These are phyloP conservation scores for Wickerhamia fluorescens DNA, from an alignment of 805 yeast species.

Conservation along the genomic window DNA sequence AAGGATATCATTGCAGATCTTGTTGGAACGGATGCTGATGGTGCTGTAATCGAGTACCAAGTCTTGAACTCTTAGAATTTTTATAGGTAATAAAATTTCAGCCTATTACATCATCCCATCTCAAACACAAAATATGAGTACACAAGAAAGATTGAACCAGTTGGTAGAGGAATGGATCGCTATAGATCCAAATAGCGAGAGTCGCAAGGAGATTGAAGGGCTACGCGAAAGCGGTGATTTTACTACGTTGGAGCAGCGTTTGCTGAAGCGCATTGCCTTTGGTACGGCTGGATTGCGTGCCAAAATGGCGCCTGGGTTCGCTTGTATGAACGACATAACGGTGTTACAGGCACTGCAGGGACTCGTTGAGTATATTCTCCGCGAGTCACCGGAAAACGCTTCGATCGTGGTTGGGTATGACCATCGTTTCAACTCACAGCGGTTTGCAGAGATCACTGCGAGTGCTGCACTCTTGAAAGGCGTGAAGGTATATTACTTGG, in stretches of 20 bases:
- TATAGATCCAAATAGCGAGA: slow-evolving; percentile 32
- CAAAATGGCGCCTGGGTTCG: slow-evolving; percentile 85
- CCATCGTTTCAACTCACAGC: slow-evolving; percentile 73
- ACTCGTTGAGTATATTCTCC: slow-evolving; percentile 43
- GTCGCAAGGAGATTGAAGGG: slow-evolving; percentile 48
- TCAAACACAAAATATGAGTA: too few species aligned
- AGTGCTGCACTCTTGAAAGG: slow-evolving; percentile 65
- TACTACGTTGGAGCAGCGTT: slow-evolving; percentile 42
- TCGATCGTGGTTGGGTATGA: slow-evolving; percentile 83
- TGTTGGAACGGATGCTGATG: too few species aligned
- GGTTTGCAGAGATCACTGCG: slow-evolving; percentile 76
- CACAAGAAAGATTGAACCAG: too few species aligned
- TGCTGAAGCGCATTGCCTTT: slow-evolving; percentile 61
- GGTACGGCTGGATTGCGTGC: slow-evolving; percentile 94
- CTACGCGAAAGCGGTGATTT: slow-evolving; percentile 34
- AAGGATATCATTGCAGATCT: too few species aligned
- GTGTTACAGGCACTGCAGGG: slow-evolving; percentile 90
- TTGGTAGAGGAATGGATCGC: slow-evolving; percentile 30
- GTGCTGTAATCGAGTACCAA: too few species aligned
- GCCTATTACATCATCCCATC: too few species aligned
- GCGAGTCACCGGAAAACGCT: slow-evolving; percentile 2
- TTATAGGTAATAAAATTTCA: too few species aligned
- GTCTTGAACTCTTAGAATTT: too few species aligned
- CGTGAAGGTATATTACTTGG: slow-evolving; percentile 60
- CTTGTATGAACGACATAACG: slow-evolving; percentile 83